Evolutionary conservation across 106 monocot genomes (phyloP).

Genomic region (Dioscorea alata): DNA sequence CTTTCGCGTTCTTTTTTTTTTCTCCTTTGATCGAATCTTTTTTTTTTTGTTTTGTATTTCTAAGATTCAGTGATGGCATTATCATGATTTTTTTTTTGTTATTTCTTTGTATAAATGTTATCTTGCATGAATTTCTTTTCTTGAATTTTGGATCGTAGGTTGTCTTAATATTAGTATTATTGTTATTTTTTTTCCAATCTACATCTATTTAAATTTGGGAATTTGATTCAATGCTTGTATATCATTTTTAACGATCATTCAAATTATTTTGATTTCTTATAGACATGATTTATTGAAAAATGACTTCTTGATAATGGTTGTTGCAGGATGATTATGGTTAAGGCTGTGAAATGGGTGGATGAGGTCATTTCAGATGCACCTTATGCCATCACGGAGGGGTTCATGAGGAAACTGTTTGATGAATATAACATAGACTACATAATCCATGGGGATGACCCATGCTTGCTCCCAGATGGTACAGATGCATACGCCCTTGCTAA

Average conservation of each 20-base stretch:
- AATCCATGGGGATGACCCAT: conserved; percentile 84
- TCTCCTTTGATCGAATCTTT: too few species aligned
- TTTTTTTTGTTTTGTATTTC: too few species aligned
- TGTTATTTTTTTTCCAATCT: background rate
- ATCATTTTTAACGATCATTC: background rate
- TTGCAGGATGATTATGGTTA: conserved; percentile 89
- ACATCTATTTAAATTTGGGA: background rate
- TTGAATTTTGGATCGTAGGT: background rate
- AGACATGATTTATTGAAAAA: background rate
- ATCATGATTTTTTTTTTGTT: background rate
- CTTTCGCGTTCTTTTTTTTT: too few species aligned
- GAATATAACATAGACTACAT: conserved; percentile 78
- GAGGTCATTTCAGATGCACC: conserved; percentile 93
- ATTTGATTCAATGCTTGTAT: background rate
- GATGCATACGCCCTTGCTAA: conserved; percentile 99
- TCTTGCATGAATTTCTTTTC: background rate
- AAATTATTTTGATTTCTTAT: background rate
- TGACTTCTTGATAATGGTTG: background rate
- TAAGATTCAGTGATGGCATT: too few species aligned
- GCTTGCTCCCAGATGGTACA: conserved; percentile 81
- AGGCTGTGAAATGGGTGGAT: conserved; percentile 94
- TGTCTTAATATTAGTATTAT: background rate
- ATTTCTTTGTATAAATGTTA: background rate
- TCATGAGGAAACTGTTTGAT: conserved; percentile 80
- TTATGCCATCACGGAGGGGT: conserved; percentile 96